These are phyloP conservation scores for Penicillium sp. DNA, from an alignment of 2,329 filamentous ascomycete genomes.

Conservation along the genomic window DNA sequence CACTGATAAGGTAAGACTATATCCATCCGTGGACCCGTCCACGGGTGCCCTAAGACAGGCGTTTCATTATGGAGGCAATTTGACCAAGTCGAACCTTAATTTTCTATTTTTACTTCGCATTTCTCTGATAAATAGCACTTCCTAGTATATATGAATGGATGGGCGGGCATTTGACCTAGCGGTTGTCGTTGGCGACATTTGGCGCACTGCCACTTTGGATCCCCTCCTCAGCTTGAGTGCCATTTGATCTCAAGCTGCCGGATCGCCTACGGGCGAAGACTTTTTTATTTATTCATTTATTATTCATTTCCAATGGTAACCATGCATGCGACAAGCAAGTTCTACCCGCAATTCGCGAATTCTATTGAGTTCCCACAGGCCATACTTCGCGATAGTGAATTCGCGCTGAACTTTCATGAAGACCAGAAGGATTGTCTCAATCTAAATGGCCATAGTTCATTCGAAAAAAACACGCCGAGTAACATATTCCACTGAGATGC, in stretches of 20 bases:
- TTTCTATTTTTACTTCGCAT: background rate
- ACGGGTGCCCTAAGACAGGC: background rate
- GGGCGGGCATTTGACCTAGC: background rate
- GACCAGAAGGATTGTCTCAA: background rate
- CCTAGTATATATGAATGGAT: background rate
- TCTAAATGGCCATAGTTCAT: background rate
- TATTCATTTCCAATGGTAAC: background rate
- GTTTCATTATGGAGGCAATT: background rate
- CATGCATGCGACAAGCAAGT: too few species aligned
- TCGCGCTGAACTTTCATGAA: background rate
- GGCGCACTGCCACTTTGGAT: background rate
- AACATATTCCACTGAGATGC: background rate
- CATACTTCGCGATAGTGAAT: slow-evolving; percentile 25
- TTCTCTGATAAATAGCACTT: background rate
- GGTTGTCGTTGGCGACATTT: background rate
- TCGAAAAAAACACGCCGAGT: background rate
- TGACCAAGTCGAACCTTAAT: too few species aligned
- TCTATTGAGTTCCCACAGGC: slow-evolving; percentile 21
- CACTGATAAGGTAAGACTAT: slow-evolving; percentile 11
- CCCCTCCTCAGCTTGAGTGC: background rate
- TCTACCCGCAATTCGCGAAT: slow-evolving; percentile 23
- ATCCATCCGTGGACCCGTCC: too few species aligned
- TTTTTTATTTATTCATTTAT: background rate
- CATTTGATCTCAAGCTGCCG: background rate
- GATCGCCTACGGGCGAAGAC: background rate